These are phyloP conservation scores for Neurospora pannonica DNA, from an alignment of 495 filamentous ascomycete genomes.

Conservation along the genomic window DNA sequence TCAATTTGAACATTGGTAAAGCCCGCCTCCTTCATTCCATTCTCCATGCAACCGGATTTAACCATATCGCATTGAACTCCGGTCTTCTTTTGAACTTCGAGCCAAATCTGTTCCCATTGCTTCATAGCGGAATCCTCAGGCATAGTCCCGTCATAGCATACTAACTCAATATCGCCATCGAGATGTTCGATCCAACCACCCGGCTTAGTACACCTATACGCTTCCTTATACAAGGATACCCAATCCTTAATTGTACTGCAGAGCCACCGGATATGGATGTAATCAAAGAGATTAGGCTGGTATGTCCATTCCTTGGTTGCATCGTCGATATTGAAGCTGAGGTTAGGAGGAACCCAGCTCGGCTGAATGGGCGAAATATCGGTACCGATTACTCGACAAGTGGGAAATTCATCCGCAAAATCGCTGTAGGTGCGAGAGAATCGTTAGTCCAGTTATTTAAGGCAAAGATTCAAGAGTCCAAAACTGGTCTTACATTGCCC, in stretches of 20 bases:
- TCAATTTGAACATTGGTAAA: constrained; percentile 38
- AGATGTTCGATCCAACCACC: constrained; percentile 24
- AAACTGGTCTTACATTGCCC: constrained; percentile 1
- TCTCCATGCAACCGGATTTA: constrained; percentile 37
- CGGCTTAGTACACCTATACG: constrained; percentile 22
- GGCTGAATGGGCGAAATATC: constrained; percentile 51
- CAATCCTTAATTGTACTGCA: constrained; percentile 42
- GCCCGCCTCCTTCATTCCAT: constrained; percentile 48
- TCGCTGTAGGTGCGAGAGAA: not conserved
- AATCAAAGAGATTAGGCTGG: constrained; percentile 38
- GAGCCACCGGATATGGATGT: constrained; percentile 46
- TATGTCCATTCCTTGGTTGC: constrained; percentile 40
- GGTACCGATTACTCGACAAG: constrained; percentile 44
- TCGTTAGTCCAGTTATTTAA: not conserved
- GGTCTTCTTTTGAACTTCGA: not conserved
- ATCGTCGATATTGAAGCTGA: constrained; percentile 44
- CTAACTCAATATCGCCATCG: not conserved
- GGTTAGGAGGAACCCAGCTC: constrained; percentile 33
- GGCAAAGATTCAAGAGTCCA: not conserved
- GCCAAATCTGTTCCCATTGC: not conserved
- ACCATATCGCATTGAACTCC: constrained; percentile 5
- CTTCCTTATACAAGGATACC: constrained; percentile 27
- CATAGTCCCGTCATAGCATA: not conserved
- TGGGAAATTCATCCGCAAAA: constrained; percentile 37
- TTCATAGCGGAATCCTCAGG: not conserved